These are phyloP conservation scores for Colletotrichum sp. DNA, from an alignment of 2,329 filamentous ascomycete genomes.

Conservation along the genomic window DNA sequence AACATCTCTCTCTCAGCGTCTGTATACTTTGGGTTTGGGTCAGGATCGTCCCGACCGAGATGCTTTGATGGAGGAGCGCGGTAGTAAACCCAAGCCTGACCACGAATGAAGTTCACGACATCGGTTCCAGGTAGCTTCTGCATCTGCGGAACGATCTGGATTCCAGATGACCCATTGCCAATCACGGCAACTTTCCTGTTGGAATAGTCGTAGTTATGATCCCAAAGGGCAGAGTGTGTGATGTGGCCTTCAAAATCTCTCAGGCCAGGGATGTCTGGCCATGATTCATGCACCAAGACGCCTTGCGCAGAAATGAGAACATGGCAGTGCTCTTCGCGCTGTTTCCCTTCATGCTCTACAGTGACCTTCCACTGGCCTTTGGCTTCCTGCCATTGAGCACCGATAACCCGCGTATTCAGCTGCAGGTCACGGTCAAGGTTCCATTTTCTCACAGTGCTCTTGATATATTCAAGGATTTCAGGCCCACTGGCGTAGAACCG, in stretches of 20 bases:
- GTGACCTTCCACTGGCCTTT: conserved; percentile 26
- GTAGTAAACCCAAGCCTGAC: conserved; percentile 39
- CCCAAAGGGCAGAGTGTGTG: conserved; percentile 40
- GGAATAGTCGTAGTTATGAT: conserved; percentile 28
- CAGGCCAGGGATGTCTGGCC: conserved; percentile 50
- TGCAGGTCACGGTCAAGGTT: conserved; percentile 40
- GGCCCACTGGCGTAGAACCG: conserved; percentile 60
- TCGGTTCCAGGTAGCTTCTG: conserved; percentile 32
- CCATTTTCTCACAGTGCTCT: conserved; percentile 49
- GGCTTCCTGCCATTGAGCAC: conserved; percentile 29
- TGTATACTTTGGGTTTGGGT: conserved; percentile 28
- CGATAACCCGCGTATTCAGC: conserved; percentile 35
- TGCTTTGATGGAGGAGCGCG: conserved; percentile 35
- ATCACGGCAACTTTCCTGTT: conserved; percentile 40
- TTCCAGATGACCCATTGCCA: conserved; percentile 36
- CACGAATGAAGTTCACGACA: conserved; percentile 36
- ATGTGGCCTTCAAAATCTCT: conserved; percentile 39
- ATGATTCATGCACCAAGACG: conserved; percentile 38
- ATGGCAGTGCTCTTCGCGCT: conserved; percentile 22
- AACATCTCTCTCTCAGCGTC: conserved; percentile 50
- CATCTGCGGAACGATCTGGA: conserved; percentile 34
- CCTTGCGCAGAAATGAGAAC: conserved; percentile 23
- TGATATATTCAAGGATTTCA: conserved; percentile 62
- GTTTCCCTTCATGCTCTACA: conserved; percentile 15
- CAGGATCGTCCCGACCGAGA: conserved; percentile 29